These are phyloP conservation scores for Cryptosporidium sp. DNA, from an alignment of 169 alveolate genomes.

Conservation along the genomic window DNA sequence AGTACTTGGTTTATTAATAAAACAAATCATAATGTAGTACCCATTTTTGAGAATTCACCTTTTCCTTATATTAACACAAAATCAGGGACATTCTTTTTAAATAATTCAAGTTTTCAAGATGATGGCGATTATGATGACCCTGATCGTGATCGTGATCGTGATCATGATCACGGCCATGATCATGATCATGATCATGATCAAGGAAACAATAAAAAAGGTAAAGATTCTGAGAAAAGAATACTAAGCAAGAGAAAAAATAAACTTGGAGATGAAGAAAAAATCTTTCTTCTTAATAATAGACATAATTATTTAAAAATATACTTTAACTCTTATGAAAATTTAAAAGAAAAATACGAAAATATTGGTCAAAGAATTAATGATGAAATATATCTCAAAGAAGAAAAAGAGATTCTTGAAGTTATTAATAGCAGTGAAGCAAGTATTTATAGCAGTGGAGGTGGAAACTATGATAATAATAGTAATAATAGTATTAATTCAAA, in stretches of 20 bases:
- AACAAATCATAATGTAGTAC: constrained; percentile 36
- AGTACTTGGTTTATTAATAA: constrained; percentile 68
- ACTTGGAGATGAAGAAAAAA: neutral
- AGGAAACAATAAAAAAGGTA: neutral
- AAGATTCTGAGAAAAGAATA: neutral
- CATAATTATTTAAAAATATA: constrained; percentile 56
- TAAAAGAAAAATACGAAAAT: constrained; percentile 13
- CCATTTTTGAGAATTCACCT: constrained; percentile 51
- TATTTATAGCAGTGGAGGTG: neutral
- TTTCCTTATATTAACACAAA: constrained; percentile 58
- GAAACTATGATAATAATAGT: neutral
- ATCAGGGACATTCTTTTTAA: neutral
- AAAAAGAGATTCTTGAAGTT: constrained; percentile 18
- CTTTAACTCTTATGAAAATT: constrained; percentile 6
- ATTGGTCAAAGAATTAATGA: neutral
- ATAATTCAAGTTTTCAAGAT: neutral
- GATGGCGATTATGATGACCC: neutral
- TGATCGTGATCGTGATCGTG: neutral
- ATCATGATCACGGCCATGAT: too few relatives aligned
- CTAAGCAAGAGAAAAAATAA: neutral
- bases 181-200: too few relatives aligned
- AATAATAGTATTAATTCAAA: neutral
- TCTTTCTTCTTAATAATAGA: constrained; percentile 35
- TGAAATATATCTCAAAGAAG: constrained; percentile 22
- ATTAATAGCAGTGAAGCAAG: constrained; percentile 26